Evolutionary conservation across 1,284 basidiomycete genomes (phyloP).

Genomic region (Cutaneotrichosporon mucoides): DNA sequence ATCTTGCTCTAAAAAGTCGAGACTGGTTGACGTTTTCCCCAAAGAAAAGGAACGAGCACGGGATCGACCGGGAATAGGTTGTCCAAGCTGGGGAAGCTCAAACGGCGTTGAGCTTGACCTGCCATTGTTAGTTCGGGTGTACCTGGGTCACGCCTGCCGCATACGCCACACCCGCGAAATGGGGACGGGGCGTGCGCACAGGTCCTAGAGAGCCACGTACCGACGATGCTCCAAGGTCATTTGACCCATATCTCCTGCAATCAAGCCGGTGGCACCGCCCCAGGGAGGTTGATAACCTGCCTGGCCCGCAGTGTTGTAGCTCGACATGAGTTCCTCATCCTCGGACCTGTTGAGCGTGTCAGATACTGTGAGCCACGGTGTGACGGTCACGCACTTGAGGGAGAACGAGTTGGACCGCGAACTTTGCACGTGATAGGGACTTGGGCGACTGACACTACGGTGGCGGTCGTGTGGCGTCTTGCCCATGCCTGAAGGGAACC

Average conservation of each 20-base stretch:
- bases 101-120: conserved; percentile 19
- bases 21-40: conserved; percentile 18
- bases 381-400: conserved; percentile 21
- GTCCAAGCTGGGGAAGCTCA: conserved; percentile 13
- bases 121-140: conserved; percentile 1
- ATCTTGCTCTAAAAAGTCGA: conserved; percentile 20
- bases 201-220: conserved; percentile 11
- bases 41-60: conserved; percentile 21
- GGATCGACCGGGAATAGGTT: conserved; percentile 6
- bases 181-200: no score
- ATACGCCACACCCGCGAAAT: no score
- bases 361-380: background rate
- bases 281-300: conserved; percentile 25
- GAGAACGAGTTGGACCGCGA: conserved; percentile 32
- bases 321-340: conserved; percentile 28
- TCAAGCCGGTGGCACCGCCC: conserved; percentile 20
- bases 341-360: conserved; percentile 28
- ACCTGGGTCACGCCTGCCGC: background rate
- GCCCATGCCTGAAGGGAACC: conserved; percentile 2
- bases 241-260: conserved; percentile 26
- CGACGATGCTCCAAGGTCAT: conserved; percentile 35
- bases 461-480: conserved; percentile 16
- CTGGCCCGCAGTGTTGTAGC: conserved; percentile 22
- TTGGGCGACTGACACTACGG: conserved; percentile 18
- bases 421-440: conserved; percentile 30